phyloP scores from a whole-genome alignment of 148 eudicot genomes.

The Gaultheria prostrata region DNA sequence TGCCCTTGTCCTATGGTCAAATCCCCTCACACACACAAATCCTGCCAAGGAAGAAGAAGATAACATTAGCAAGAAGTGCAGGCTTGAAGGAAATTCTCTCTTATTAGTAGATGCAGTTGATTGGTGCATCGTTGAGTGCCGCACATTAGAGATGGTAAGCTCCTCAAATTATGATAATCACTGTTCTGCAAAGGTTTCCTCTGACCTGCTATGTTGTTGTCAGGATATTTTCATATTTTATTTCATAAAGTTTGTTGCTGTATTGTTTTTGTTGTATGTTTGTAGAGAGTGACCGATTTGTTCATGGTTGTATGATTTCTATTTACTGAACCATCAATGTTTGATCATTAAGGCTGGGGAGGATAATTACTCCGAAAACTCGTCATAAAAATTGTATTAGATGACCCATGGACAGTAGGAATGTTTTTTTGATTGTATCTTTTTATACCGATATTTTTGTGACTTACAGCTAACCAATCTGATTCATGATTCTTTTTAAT shows the following conservation, averaged over 20 bases:
- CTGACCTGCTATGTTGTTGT: background rate
- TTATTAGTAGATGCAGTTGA: background rate
- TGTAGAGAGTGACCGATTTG: background rate
- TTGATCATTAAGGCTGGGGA: background rate
- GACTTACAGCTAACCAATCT: background rate
- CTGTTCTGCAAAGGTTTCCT: background rate
- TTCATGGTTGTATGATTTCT: background rate
- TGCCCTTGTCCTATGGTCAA: slow-evolving; percentile 54
- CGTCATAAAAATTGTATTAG: background rate
- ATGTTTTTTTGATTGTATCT: background rate
- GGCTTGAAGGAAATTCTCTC: background rate
- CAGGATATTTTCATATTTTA: background rate
- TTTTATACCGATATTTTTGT: background rate
- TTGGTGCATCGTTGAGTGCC: background rate
- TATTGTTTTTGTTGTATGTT: background rate
- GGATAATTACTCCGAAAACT: background rate
- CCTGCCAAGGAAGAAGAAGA: slow-evolving; percentile 37
- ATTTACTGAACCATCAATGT: background rate
- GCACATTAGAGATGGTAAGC: background rate
- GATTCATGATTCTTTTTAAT: background rate
- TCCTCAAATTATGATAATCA: background rate
- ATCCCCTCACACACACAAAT: slow-evolving; percentile 72
- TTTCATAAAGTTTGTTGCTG: background rate
- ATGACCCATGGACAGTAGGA: background rate
- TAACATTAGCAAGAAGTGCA: slow-evolving; percentile 12